These are phyloP conservation scores for Paramecium primaurelia DNA, from an alignment of 73 alveolate genomes.

Conservation along the genomic window DNA sequence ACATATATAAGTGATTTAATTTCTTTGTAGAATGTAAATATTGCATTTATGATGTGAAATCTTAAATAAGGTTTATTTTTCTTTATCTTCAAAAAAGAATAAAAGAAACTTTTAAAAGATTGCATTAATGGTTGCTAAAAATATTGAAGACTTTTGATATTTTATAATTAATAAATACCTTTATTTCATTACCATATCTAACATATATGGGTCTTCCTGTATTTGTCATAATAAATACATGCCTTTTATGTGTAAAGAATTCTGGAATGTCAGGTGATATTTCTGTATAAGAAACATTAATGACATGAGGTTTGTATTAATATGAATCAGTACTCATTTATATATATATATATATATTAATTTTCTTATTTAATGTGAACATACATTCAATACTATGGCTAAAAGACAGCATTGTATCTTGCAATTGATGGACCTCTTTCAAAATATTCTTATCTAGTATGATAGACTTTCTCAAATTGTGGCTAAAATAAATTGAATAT, in stretches of 20 bases:
- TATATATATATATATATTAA: neutral
- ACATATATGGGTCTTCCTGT: conserved; percentile 85
- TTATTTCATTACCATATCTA: conserved; percentile 80
- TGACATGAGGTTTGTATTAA: conserved; percentile 25
- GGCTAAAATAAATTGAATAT: neutral
- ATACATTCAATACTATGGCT: conserved; percentile 46
- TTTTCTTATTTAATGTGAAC: conserved; percentile 2
- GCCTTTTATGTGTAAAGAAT: conserved; percentile 61
- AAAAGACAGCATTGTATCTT: conserved; percentile 90
- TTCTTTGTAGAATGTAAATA: conserved; percentile 69
- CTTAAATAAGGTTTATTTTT: conserved; percentile 61
- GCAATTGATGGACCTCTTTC: conserved; percentile 95
- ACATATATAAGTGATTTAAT: conserved; percentile 59
- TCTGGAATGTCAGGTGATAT: conserved; percentile 50
- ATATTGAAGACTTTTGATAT: neutral
- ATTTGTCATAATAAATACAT: conserved; percentile 78
- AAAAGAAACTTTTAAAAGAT: conserved; percentile 73
- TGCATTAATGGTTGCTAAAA: conserved; percentile 79
- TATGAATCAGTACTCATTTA: neutral
- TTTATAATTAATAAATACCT: conserved; percentile 57
- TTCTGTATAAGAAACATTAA: neutral
- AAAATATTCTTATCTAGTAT: conserved; percentile 85
- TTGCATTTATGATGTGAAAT: conserved; percentile 67
- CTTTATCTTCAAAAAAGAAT: conserved; percentile 67
- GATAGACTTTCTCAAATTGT: conserved; percentile 74